Conservation (phyloP, 257 asterid species). For the Solanum sitiens region DNA sequence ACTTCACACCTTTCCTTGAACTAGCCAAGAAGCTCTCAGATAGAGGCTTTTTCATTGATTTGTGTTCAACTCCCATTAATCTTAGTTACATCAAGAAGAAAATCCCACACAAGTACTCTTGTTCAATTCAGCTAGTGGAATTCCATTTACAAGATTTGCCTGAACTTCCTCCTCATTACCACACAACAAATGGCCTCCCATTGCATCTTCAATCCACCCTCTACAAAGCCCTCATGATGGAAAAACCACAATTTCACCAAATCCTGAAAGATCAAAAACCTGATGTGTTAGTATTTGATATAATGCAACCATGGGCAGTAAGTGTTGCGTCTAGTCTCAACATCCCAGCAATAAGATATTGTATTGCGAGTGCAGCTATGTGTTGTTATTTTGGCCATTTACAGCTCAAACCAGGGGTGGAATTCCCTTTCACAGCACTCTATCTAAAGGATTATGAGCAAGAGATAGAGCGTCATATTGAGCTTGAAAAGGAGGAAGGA, state of each 20-base stretch:
- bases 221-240: slow-evolving; percentile 5
- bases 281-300: slow-evolving; percentile 25
- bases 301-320: slow-evolving; percentile 19
- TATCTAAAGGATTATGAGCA: background rate
- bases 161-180: background rate
- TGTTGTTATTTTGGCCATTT: slow-evolving; percentile 12
- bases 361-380: slow-evolving; percentile 4
- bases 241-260: slow-evolving; percentile 14
- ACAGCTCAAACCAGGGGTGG: background rate
- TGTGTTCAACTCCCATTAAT: background rate
- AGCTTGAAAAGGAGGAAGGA: background rate
- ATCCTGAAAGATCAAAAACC: slow-evolving; percentile 19
- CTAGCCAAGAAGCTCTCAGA: slow-evolving; percentile 30
- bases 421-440: slow-evolving; percentile 24
- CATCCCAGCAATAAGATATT: slow-evolving; percentile 8
- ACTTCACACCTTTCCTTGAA: slow-evolving; percentile 27
- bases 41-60: slow-evolving; percentile 6
- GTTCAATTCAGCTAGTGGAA: slow-evolving; percentile 20
- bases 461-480: background rate
- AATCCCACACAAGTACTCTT: slow-evolving; percentile 6
- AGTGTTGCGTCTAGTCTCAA: background rate
- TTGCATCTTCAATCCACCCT: slow-evolving; percentile 21
- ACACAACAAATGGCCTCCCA: background rate
- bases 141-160: slow-evolving; percentile 18
- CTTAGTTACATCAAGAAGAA: slow-evolving; percentile 22